Evolutionary conservation across 1,284 basidiomycete species (phyloP), one percentile per base, ranked within the genome.

Genomic region (Wallemia hederae): DNA sequence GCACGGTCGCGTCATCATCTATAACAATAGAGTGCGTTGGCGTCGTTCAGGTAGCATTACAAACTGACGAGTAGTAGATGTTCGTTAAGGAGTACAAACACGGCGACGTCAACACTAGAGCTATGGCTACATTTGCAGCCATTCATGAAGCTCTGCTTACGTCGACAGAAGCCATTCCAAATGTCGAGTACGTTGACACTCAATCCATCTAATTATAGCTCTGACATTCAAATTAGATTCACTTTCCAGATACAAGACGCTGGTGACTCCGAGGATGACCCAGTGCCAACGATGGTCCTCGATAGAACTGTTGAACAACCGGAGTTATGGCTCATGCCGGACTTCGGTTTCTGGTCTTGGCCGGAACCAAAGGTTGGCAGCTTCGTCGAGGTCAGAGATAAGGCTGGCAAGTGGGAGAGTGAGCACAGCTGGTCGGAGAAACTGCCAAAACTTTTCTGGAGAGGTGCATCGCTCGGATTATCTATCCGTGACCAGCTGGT

Each of bases 281-380:
- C 39, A 11, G 22, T 62, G 22, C 66, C 66, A 1, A 62, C 63
- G 26, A 65, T 66, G 61, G 66, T 64, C 0, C 62, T 69, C 7
- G 65, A 64, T 25, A 62, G 70, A 9, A 65, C 64, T 61, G 65
- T 60, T 24, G 60, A 64, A 0, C 62, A 69, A 59, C 60, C 64
- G 31, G 57, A 60, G 55, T 29, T 68, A 14, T 68, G 67, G 67
- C 62, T 70, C 2, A 70, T 70, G 68, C 70, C 70, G 64, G 70
- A 71, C 60, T 71, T 69, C 62, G 67, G 67, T 1, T 70, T 70
- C 64, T 70, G 63, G 62, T 68, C 66, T 25, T 71, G 68, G 69
- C 68, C 70, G 9, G 70, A 70, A 61, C 70, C 66, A 2, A 66
- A 65, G 39, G 68, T 70, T 1, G 66, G 67, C 14, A 63, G 65